Percentiles rank a stretch among this genome's conserved stretches.
These are phyloP conservation scores for Plantago ovata DNA, from an alignment of 257 asterid genomes.

Conservation along the genomic window DNA sequence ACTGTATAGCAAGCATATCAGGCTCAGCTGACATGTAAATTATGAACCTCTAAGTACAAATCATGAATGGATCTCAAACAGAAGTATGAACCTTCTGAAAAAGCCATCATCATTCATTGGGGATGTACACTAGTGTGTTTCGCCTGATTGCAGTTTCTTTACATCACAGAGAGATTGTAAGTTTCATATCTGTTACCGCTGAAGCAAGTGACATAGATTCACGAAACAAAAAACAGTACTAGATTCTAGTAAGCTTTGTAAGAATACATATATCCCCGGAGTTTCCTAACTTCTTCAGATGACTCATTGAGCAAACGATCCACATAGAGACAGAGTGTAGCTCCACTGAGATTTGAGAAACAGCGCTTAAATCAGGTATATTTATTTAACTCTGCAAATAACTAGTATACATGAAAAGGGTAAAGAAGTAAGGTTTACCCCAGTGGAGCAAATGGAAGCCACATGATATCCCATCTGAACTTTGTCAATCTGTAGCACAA, in stretches of 20 bases:
- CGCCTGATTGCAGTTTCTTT: background rate
- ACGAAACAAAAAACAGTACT: too few species aligned
- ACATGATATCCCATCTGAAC: slow-evolving; percentile 80
- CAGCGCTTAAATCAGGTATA: slow-evolving; percentile 21
- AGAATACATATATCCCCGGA: slow-evolving; percentile 81
- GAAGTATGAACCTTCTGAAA: background rate
- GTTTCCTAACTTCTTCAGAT: slow-evolving; percentile 77
- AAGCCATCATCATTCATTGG: background rate
- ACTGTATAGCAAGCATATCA: background rate
- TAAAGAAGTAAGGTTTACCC: slow-evolving; percentile 39
- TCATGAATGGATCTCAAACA: background rate
- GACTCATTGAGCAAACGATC: slow-evolving; percentile 67
- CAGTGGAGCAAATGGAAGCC: slow-evolving; percentile 86
- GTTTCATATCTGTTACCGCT: slow-evolving; percentile 3
- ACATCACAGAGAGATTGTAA: background rate
- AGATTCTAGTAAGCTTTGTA: slow-evolving; percentile 57
- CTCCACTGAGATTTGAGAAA: slow-evolving; percentile 42
- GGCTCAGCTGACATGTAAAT: background rate
- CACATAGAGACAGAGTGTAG: slow-evolving; percentile 74
- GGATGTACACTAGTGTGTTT: background rate
- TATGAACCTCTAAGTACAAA: background rate
- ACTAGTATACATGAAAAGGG: background rate
- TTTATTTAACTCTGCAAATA: background rate
- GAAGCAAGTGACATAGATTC: background rate
- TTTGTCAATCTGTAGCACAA: slow-evolving; percentile 63